These are phyloP conservation scores for Lippia alba DNA, from an alignment of 305 asterid genomes.

Conservation along the genomic window DNA sequence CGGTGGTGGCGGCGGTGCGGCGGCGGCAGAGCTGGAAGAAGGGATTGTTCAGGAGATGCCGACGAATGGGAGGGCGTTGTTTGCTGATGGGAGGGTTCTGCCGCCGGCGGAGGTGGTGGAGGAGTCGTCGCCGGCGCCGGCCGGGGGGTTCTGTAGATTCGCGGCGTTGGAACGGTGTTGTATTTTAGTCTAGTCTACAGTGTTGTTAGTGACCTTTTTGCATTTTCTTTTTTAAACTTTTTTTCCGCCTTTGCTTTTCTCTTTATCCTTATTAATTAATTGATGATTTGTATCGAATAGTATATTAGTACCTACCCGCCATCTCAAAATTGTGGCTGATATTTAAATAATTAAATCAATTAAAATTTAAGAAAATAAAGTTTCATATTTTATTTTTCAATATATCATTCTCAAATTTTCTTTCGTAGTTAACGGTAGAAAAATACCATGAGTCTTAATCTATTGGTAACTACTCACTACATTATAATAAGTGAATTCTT, in stretches of 20 bases:
- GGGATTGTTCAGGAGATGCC: constrained; percentile 55
- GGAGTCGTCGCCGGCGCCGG: constrained; percentile 48
- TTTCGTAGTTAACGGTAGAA: too few species aligned
- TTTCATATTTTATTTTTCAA: too few species aligned
- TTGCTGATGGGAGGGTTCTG: constrained; percentile 80
- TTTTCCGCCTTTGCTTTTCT: constrained; percentile 13
- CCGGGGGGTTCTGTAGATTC: constrained; percentile 62
- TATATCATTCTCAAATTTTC: too few species aligned
- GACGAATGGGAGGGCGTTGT: constrained; percentile 63
- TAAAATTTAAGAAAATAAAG: background rate
- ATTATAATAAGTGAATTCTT: too few species aligned
- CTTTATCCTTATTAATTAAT: background rate
- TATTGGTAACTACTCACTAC: too few species aligned
- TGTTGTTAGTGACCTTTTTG: background rate
- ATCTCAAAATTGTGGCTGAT: background rate
- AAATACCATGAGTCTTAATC: too few species aligned
- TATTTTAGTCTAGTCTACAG: constrained; percentile 42
- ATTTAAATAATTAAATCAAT: too few species aligned
- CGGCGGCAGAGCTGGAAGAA: constrained; percentile 72
- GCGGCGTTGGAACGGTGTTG: constrained; percentile 65
- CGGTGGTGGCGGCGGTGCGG: constrained; percentile 52
- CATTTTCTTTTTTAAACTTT: background rate
- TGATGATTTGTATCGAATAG: background rate
- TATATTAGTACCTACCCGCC: background rate
- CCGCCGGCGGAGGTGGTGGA: constrained; percentile 62